Conservation (phyloP, 441 rosid species). For the Pelargonium citronellum region DNA sequence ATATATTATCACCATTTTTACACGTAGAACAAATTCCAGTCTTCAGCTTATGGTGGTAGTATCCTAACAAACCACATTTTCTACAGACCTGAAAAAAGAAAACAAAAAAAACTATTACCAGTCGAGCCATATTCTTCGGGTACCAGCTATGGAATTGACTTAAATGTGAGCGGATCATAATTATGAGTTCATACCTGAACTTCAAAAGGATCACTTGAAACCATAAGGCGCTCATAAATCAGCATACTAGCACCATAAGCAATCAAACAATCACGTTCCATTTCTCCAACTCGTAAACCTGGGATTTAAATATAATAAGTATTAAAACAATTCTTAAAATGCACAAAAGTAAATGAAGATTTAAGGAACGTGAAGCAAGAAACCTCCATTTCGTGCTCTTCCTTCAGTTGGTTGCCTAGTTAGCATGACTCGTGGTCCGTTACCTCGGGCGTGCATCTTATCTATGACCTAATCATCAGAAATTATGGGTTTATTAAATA, state of each 20-base stretch:
- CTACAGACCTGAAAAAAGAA: conserved; percentile 61
- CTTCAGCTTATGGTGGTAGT: conserved; percentile 71
- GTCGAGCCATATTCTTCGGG: background rate
- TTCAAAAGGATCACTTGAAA: conserved; percentile 94
- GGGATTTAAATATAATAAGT: conserved; percentile 17
- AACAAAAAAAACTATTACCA: background rate
- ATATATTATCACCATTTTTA: conserved; percentile 71
- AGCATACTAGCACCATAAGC: conserved; percentile 98
- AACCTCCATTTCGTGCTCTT: conserved; percentile 93
- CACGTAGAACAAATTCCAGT: conserved; percentile 72
- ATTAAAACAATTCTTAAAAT: conserved; percentile 9
- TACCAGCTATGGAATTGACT: background rate
- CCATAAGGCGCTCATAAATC: conserved; percentile 80
- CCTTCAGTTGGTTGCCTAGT: conserved; percentile 98
- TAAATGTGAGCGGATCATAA: background rate
- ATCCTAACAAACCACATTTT: conserved; percentile 83
- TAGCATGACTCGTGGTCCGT: conserved; percentile 79
- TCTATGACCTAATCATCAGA: conserved; percentile 26
- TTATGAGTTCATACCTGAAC: conserved; percentile 56
- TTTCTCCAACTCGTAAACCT: conserved; percentile 97
- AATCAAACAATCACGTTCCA: conserved; percentile 94
- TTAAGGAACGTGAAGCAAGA: conserved; percentile 14
- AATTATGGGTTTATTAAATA: background rate
- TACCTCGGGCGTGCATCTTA: conserved; percentile 80
- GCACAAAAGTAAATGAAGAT: conserved; percentile 17